phyloP scores from a whole-genome alignment of 2,329 filamentous ascomycete genomes.

The Ophiostoma piceae region DNA sequence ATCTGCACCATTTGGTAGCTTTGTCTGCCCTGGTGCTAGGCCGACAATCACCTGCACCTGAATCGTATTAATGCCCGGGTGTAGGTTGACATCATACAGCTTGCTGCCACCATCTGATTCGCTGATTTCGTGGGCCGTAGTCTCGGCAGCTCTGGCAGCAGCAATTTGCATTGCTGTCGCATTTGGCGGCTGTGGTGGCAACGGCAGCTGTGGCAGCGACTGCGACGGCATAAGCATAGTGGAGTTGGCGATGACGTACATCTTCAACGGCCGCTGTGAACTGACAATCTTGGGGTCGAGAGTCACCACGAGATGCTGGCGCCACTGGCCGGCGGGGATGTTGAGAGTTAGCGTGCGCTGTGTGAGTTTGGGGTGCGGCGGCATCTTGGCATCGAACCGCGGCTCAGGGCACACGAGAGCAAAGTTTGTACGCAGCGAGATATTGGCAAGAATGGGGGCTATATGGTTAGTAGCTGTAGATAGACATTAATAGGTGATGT shows the following conservation, averaged over 20 bases:
- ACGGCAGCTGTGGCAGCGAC: conserved; percentile 51
- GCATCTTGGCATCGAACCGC: conserved; percentile 58
- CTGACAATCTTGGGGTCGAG: conserved; percentile 58
- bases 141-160: conserved; percentile 39
- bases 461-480: conserved; percentile 37
- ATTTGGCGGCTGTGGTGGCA: conserved; percentile 49
- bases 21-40: conserved; percentile 52
- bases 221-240: conserved; percentile 50
- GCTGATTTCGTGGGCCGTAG: background rate
- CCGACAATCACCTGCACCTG: conserved; percentile 73
- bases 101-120: conserved; percentile 43
- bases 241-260: conserved; percentile 68
- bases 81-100: conserved; percentile 69
- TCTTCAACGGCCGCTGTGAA: conserved; percentile 62
- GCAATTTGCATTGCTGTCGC: conserved; percentile 43
- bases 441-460: conserved; percentile 61
- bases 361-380: conserved; percentile 59
- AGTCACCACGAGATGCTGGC: conserved; percentile 64
- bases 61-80: conserved; percentile 68
- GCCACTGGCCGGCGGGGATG: conserved; percentile 61
- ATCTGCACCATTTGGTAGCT: conserved; percentile 52
- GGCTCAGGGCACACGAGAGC: conserved; percentile 54
- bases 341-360: conserved; percentile 70
- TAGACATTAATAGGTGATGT: background rate
- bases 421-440: conserved; percentile 64